Evolutionary conservation across 2,329 filamentous ascomycete genomes (phyloP).

Genomic region (Diplodia corticola): DNA sequence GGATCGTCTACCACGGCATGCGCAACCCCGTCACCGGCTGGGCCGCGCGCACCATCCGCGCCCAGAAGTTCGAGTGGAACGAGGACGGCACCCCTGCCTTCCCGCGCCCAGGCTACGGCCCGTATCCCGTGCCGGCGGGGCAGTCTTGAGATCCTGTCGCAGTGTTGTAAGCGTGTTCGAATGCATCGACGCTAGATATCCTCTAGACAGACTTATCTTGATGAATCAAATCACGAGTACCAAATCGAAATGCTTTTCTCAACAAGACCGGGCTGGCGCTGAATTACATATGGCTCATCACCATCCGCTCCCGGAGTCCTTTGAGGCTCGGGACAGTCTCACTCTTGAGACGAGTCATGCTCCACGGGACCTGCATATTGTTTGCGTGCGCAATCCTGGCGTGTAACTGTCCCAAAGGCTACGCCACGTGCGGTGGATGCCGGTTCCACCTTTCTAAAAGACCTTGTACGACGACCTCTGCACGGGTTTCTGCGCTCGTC

Average conservation of each 20-base stretch:
- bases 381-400: no score
- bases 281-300: no score
- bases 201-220: no score
- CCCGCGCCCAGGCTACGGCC: slow-evolving; percentile 52
- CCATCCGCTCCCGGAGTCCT: no score
- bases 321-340: not conserved
- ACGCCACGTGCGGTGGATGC: not conserved
- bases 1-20: slow-evolving; percentile 58
- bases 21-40: slow-evolving; percentile 49
- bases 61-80: slow-evolving; percentile 53
- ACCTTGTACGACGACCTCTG: not conserved
- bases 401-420: not conserved
- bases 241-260: no score
- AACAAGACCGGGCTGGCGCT: no score
- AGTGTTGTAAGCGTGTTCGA: not conserved
- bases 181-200: not conserved
- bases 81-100: slow-evolving; percentile 50
- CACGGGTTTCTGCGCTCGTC: not conserved
- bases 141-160: slow-evolving; percentile 25
- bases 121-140: slow-evolving; percentile 44
- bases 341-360: not conserved
- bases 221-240: no score
- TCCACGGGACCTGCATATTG: not conserved
- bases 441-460: not conserved
- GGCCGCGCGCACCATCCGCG: slow-evolving; percentile 49